Base-by-base conservation (phyloP, 768 basidiomycete genomes). In the Auricularia cornea region DNA sequence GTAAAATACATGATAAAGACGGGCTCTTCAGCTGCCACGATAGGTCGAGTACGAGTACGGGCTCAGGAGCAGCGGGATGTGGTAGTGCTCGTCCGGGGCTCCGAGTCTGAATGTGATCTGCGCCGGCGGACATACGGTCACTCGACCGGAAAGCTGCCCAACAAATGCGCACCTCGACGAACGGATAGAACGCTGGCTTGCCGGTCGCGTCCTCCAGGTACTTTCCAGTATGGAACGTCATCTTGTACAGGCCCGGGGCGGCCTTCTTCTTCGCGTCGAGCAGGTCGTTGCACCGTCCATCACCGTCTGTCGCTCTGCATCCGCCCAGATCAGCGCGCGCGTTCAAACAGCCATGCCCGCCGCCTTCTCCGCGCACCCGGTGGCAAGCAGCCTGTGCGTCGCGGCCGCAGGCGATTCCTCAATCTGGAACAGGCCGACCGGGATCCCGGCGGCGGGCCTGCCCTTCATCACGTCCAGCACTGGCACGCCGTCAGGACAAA, bases 21-120 rank as follows among this genome's bases (percentile, higher is more conserved):
- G 11, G 26, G 6, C 26, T 57, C 16, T 23, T 70, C 69, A 92
- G 74, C 91, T 95, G n/a, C 94, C 94, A 66, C 92, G 80, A 72
- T 96, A 97, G 5, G 94, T 95, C 16, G 94, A 94, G 72, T 86
- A 97, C 3, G 89, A 90, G 74, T 88, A 93, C 3, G 94, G 93
- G 72, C 91, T 95, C 70, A 96, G 87, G 16, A 97, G 75, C n/a
- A 97, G 78, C 0, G 94, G 94, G 60, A 97, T 86, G 68, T 97
- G 94, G 71, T 94, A 88, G 69, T 96, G 93, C 69, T 95, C 89
- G 60, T 81, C 72, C 6, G 91, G 86, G 65, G 86, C 82, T 54
- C 80, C 77, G 59, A 94, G 82, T 28, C 79, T 77, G 73, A 97
- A 97, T 1, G 85, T 81, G 66, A 97, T 90, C 94, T 92, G 65